Evolutionary conservation across 345 rosid genomes (phyloP), one percentile per base, ranked within the genome.

Genomic region (Boechera retrofracta): DNA sequence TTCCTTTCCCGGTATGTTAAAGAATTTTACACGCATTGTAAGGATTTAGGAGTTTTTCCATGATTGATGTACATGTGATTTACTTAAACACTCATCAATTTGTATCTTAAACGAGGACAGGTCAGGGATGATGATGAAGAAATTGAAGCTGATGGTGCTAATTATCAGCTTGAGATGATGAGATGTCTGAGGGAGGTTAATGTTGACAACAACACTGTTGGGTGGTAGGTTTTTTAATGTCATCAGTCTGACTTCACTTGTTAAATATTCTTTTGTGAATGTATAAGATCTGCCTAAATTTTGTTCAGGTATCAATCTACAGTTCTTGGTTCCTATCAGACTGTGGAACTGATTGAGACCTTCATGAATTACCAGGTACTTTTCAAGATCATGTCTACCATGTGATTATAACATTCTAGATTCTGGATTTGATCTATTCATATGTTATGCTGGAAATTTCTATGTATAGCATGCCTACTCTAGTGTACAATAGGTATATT

Each of bases 151-250:
- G 99, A 95, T 74, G 99, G 99, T 71, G 99, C 99, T 6, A 92
- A 92, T 78, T 95, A 95, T 80, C 99, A 95, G 87, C 99, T 95
- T 82, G 99, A 95, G 60, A 92, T 95, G 99, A 95, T 95, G 99
- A 86, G 97, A 79, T 95, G 99, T 76, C 77, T 95, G 68, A 86
- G 98, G 73, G 99, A 95, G 87, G 99, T 95, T 70, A 95, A 95
- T 75, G 99, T 95, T 41, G 99, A 95, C 81, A 95, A 95, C 78
- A 95, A 95, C 81, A 95, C 99, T 5, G 98, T 95, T 59, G 99
- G 99, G 48, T 95, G 99, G 99, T 92, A 78, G 71, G 82, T 61
- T 55, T 61, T 28, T 73, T 61, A 1, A 31, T 56, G 63, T 18
- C 10, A 29, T 16, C 26, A 4, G 12, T 10, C 39, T 35, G 48